Conservation (phyloP, 1,139 yeast genomes). For the Blastobotrys serpentis region DNA sequence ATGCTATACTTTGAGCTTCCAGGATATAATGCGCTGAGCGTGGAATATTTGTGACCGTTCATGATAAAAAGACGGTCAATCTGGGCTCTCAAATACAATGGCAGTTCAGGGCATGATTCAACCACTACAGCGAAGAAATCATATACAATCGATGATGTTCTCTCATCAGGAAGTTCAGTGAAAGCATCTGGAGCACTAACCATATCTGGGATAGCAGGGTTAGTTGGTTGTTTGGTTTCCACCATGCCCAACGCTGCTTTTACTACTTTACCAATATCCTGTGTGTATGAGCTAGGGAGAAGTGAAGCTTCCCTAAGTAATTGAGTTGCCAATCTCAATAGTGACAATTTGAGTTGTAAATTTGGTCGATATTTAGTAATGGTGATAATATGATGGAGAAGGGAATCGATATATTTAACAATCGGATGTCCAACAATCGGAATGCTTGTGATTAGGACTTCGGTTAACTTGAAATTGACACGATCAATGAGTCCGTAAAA, state of each 20-base stretch:
- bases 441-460: slow-evolving; percentile 20
- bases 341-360: slow-evolving; percentile 13
- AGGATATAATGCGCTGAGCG: slow-evolving; percentile 58
- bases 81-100: slow-evolving; percentile 62
- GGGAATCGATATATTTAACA: slow-evolving; percentile 29
- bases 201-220: slow-evolving; percentile 55
- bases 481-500: slow-evolving; percentile 26
- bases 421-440: slow-evolving; percentile 26
- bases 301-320: slow-evolving; percentile 21
- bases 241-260: slow-evolving; percentile 28
- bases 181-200: slow-evolving; percentile 68
- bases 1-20: slow-evolving; percentile 59
- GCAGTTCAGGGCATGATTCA: slow-evolving; percentile 49
- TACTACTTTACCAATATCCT: slow-evolving; percentile 22
- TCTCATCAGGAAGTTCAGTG: slow-evolving; percentile 42
- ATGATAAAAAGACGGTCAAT: slow-evolving; percentile 58
- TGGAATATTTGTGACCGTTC: slow-evolving; percentile 41
- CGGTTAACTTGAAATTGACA: slow-evolving; percentile 25
- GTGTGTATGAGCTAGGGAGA: slow-evolving; percentile 22
- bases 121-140: slow-evolving; percentile 52
- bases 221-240: slow-evolving; percentile 15
- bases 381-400: slow-evolving; percentile 28
- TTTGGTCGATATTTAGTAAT: slow-evolving; percentile 13
- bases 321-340: slow-evolving; percentile 22
- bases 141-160: slow-evolving; percentile 45